Evolutionary conservation across 1,284 basidiomycete species (phyloP), one percentile per base, ranked within the genome.

Genomic region (Lentinula novae-zelandiae): DNA sequence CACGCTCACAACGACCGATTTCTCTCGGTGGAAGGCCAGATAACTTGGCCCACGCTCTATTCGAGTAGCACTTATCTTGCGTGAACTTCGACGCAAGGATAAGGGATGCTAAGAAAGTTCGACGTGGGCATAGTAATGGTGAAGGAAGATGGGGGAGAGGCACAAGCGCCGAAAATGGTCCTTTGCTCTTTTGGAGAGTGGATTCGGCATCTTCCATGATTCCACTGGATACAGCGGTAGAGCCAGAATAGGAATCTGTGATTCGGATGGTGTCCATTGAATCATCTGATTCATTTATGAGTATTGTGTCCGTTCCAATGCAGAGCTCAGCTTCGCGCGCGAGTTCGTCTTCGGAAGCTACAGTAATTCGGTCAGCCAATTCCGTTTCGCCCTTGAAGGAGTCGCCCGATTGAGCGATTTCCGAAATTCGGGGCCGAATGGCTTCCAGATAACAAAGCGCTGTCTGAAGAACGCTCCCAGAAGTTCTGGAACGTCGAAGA

Each of bases 11-110:
- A 27, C 90, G 83, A 33, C 89, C 85, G 56, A 93, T 89, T 74
- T 93, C 90, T 44, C 87, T 78, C 8, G 90, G 83, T 0, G 87
- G 86, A 3, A 93, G 79, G 36, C 91, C 90, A 27, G 89, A 90
- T 1, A 93, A 78, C 70, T 94, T 94, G 6, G 92, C 87, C 95
- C 95, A 97, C 17, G 95, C 94, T 20, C 87, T 84, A 72, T 97
- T 96, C 13, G 91, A 94, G 69, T 95, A 97, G 58, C 91, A 94
- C 60, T 91, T 88, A 70, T 98, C 95, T 76, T 96, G 93, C 61
- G 92, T 85, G 72, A 96, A 96, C 71, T 98, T 97, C 33, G 90
- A 90, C 0, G 95, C 94, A 50, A 94, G 79, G 64, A 97, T 93
- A 40, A 97, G 78, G 0, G 92, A 87, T 0, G 93, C 93, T 7